phyloP scores from a whole-genome alignment of 441 rosid genomes.

The Brassica balearica region DNA sequence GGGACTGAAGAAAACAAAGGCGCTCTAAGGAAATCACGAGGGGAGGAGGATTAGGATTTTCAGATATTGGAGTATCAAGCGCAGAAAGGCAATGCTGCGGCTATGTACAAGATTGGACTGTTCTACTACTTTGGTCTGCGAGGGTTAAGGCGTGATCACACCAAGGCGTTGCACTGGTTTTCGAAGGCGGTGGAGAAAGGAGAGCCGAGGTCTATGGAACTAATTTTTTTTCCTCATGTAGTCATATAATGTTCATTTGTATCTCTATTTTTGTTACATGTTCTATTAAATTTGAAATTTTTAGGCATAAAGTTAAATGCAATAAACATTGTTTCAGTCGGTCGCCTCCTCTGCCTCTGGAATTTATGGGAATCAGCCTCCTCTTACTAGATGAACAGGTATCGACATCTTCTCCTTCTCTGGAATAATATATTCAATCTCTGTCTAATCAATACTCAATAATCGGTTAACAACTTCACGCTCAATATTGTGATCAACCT shows the following conservation, averaged over 20 bases:
- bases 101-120: slow-evolving; percentile 89
- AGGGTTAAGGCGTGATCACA: slow-evolving; percentile 88
- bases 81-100: slow-evolving; percentile 87
- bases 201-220: slow-evolving; percentile 94
- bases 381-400: too few relatives aligned
- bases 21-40: slow-evolving; percentile 83
- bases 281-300: too few relatives aligned
- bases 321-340: too few relatives aligned
- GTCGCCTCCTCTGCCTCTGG: not conserved
- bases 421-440: too few relatives aligned
- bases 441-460: too few relatives aligned
- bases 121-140: slow-evolving; percentile 97
- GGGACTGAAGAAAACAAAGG: slow-evolving; percentile 98
- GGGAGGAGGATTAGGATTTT: slow-evolving; percentile 96
- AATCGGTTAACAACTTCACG: too few relatives aligned
- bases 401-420: too few relatives aligned
- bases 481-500: too few relatives aligned
- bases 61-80: slow-evolving; percentile 98
- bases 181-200: slow-evolving; percentile 88
- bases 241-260: too few relatives aligned
- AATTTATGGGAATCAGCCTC: too few relatives aligned
- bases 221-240: slow-evolving; percentile 19
- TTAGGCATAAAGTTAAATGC: too few relatives aligned
- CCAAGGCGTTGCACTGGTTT: slow-evolving; percentile 90
- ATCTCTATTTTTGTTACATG: too few relatives aligned